Conservation (phyloP, 176 grass and related monocot species). For the Alopecurus myosuroides region DNA sequence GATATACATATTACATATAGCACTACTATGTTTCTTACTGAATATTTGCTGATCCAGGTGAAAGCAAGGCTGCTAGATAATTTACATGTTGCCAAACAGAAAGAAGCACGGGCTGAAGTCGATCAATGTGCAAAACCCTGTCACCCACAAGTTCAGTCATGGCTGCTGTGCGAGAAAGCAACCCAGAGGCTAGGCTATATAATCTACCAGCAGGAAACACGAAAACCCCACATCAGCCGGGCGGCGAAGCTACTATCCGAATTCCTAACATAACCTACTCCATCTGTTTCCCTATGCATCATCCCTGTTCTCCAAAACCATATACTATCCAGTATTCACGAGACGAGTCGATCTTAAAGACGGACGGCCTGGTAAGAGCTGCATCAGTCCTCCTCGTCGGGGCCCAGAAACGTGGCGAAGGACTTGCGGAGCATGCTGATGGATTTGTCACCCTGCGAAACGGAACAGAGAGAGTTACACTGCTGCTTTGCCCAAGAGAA, state of each 20-base stretch:
- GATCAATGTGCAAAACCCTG: too few species aligned
- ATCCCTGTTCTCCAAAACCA: neutral
- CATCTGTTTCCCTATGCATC: neutral
- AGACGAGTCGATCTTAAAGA: neutral
- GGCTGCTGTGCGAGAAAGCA: too few species aligned
- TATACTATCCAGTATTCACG: conserved; percentile 13
- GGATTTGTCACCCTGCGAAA: conserved; percentile 72
- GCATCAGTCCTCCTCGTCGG: conserved; percentile 74
- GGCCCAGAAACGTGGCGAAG: conserved; percentile 70
- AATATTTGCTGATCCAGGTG: neutral
- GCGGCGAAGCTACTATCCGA: neutral
- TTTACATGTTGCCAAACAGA: neutral
- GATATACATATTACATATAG: neutral
- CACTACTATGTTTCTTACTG: neutral
- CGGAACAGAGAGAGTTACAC: neutral
- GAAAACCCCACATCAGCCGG: neutral
- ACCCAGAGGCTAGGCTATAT: too few species aligned
- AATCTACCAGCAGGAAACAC: neutral
- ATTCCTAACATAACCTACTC: neutral
- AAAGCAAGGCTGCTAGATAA: neutral
- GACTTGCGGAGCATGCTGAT: conserved; percentile 75
- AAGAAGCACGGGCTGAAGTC: too few species aligned
- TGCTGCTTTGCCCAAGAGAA: neutral
- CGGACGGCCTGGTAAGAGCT: neutral
- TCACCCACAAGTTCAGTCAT: neutral